A percentile compares a stretch with the other conserved stretches of the same genome.
Evolutionary conservation across 352 stramenopile genomes (phyloP).

Genomic region (Globisporangium nodosum): DNA sequence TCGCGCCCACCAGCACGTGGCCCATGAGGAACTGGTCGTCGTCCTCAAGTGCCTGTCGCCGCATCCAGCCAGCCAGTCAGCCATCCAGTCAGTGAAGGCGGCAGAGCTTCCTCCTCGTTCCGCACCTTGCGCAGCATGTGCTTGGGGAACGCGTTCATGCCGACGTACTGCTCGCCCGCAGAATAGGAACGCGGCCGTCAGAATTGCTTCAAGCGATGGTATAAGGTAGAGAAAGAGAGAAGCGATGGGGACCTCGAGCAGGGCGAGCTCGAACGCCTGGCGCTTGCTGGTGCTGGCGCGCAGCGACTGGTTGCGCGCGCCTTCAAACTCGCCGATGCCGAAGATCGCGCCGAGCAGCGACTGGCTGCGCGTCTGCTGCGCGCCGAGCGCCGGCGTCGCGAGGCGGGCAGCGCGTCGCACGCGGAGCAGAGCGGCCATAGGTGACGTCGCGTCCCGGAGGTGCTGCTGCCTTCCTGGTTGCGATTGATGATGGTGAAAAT

Average conservation of each 20-base stretch:
- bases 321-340: constrained; percentile 79
- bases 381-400: neutral
- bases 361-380: constrained; percentile 29
- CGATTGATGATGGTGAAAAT: neutral
- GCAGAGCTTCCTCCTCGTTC: neutral
- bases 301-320: constrained; percentile 51
- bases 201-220: neutral
- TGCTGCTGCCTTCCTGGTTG: neutral
- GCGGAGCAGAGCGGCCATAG: constrained; percentile 1
- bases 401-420: neutral
- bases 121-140: constrained; percentile 56
- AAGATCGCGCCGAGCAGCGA: constrained; percentile 74
- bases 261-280: constrained; percentile 62
- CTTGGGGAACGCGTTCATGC: constrained; percentile 77
- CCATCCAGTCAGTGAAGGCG: neutral
- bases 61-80: neutral
- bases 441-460: neutral
- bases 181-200: neutral
- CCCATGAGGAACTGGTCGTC: constrained; percentile 76
- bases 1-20: constrained; percentile 74
- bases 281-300: constrained; percentile 52
- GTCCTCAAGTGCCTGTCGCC: constrained; percentile 34
- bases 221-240: neutral
- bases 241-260: constrained; percentile 40
- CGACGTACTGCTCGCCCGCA: constrained; percentile 45